Evolutionary conservation across 2,329 filamentous ascomycete species (phyloP), one percentile per base, ranked within the genome.

Genomic region (Apiospora sp.): DNA sequence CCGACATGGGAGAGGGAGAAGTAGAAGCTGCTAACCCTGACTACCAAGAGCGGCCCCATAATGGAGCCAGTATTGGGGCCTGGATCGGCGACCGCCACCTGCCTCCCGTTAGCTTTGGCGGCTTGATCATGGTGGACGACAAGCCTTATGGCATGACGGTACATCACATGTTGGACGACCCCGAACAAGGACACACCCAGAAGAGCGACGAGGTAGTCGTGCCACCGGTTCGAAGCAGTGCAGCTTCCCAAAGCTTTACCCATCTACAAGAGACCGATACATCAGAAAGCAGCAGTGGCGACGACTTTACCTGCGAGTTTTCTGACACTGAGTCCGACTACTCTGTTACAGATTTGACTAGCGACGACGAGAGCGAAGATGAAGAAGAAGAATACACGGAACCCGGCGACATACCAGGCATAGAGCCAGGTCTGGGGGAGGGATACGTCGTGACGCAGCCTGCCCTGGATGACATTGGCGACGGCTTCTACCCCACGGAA

Each of bases 71-170:
- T 61, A 98, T 98, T 73, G 96, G 96, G 8, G 95, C 95, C 0
- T 98, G 94, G 86, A 91, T 94, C 69, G 93, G 93, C 72, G 91
- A 95, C 75, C 91, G 93, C 64, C 96, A 98, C 79, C 86, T 98
- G 3, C 95, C 95, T 7, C 94, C 96, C 1, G 96, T 97, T 3
- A 97, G 94, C 44, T 95, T 97, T 76, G 96, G 96, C 16, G 96
- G 96, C 12, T 88, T 98, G 4, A 91, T 98, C 54, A 85, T 96
- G 44, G 91, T 98, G 1, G 95, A 98, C 79, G 91, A 93, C 71
- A 91, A 93, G 80, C 90, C 94, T 0, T 96, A 95, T 78, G 96
- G 96, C 16, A 96, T 98, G 94, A 98, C 94, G 30, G 96, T 98
- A 0, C 96, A 98, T 79, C 96, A 98, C 81, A 96, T 98, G 91